Base-by-base conservation (phyloP, 179 eudicot genomes). In the Beta lomatogona region DNA sequence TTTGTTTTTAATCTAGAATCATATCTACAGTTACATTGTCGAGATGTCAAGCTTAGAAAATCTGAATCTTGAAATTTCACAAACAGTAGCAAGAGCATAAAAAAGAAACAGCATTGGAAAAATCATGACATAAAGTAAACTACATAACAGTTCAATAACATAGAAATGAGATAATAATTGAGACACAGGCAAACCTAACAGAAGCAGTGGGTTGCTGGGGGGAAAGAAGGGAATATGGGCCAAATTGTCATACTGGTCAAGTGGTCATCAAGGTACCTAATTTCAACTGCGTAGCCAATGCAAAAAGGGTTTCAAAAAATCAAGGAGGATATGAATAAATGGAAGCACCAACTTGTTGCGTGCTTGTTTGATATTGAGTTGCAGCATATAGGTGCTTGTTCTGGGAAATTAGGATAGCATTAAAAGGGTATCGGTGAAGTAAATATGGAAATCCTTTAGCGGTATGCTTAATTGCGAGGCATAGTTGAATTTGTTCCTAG, bases 401-500 rank as follows among this genome's bases (percentile, higher is more conserved):
- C 6, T 61, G 5, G 54, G 15, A 28, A 82, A 9, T 25, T 5
- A 4, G 48, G 67, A 45, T 25, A 66, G 67, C 67, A 65, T 18
- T 53, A 25, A 55, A 22, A 48, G 79, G 58, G 36, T 18, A 73
- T 7, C 53, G 46, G 25, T 18, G 16, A 53, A 55, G 60, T 11
- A 81, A 52, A 50, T 58, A 44, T 44, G 46, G 50, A n/a, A 18
- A 18, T 70, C 2, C 6, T 3, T 19, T n/a, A 57, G 52, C 18
- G 57, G 72, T 80, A 45, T 41, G 75, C 66, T 65, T 66, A 73
- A 79, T 58, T 73, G 11, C 31, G n/a, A 66, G 70, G 70, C 57
- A 31, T 1, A 28, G 25, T 18, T 50, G 15, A 28, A 57, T 76
- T 70, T 5, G 50, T 68, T 60, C 80, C 82, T 80, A 79, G 53